Percentiles rank a stretch among this genome's conserved stretches.
These are phyloP conservation scores for Ailanthus altissimus DNA, from an alignment of 345 rosid species.

Conservation along the genomic window DNA sequence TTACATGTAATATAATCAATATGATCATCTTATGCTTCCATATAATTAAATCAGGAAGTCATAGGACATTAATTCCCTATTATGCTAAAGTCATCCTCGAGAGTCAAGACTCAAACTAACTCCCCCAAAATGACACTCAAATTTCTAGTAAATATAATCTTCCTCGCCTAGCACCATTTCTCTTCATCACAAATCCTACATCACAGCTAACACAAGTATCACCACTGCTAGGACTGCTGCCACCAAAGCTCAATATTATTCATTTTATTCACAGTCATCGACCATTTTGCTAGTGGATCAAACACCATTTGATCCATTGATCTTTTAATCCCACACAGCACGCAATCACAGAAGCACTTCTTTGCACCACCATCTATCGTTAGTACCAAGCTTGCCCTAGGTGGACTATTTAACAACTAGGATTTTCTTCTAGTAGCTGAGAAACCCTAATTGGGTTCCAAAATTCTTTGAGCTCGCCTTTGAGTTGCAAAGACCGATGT, in stretches of 20 bases:
- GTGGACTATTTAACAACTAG: slow-evolving; percentile 33
- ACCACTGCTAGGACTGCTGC: neutral
- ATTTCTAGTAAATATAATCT: slow-evolving; percentile 12
- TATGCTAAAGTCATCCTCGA: too few species aligned
- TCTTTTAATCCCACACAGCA: neutral
- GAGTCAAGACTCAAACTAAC: too few species aligned
- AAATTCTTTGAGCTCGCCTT: slow-evolving; percentile 52
- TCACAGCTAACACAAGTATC: neutral
- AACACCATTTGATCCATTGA: neutral
- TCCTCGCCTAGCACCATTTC: neutral
- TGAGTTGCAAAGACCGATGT: slow-evolving; percentile 14
- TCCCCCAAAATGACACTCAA: slow-evolving; percentile 29
- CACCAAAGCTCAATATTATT: too few species aligned
- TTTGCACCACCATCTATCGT: neutral
- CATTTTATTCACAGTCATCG: neutral
- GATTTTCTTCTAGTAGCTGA: slow-evolving; percentile 34
- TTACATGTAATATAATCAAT: too few species aligned
- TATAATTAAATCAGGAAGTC: neutral
- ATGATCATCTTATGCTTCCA: too few species aligned
- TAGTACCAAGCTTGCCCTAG: slow-evolving; percentile 46
- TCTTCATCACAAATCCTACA: neutral
- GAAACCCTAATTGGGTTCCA: slow-evolving; percentile 49
- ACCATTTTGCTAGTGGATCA: neutral
- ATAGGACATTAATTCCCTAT: neutral
- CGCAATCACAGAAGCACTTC: neutral